Evolutionary conservation across 2,329 filamentous ascomycete genomes (phyloP).

Genomic region (Colletotrichum sp.): DNA sequence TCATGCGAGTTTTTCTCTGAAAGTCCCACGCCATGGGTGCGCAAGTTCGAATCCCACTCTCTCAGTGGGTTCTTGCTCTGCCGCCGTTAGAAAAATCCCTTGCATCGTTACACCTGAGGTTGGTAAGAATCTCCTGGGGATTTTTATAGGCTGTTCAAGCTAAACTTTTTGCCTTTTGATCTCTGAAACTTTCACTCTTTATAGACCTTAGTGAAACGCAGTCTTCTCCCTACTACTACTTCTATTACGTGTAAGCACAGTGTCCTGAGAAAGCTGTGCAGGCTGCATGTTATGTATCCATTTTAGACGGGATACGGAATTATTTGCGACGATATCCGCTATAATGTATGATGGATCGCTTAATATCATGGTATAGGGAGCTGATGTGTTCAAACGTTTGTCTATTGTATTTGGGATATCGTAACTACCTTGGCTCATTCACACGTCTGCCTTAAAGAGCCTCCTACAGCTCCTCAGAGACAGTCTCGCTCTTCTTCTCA

Average conservation of each 20-base stretch:
- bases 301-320: background rate
- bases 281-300: background rate
- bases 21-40: background rate
- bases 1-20: background rate
- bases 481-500: conserved; percentile 31
- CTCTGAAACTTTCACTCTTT: background rate
- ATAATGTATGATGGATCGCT: background rate
- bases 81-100: background rate
- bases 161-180: background rate
- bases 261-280: background rate
- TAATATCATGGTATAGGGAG: background rate
- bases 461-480: background rate
- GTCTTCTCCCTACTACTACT: background rate
- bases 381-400: background rate
- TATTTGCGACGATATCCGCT: background rate
- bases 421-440: background rate
- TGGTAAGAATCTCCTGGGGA: conserved; percentile 1
- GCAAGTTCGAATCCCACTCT: background rate
- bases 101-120: conserved; percentile 7
- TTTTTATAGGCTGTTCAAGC: background rate
- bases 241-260: background rate
- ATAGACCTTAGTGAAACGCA: background rate
- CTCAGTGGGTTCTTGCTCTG: background rate
- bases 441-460: background rate
- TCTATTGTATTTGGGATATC: background rate